A percentile compares a stretch with the other conserved stretches of the same genome.
Evolutionary conservation across 805 yeast species (phyloP).

Genomic region (Kockiozyma suomiensis): DNA sequence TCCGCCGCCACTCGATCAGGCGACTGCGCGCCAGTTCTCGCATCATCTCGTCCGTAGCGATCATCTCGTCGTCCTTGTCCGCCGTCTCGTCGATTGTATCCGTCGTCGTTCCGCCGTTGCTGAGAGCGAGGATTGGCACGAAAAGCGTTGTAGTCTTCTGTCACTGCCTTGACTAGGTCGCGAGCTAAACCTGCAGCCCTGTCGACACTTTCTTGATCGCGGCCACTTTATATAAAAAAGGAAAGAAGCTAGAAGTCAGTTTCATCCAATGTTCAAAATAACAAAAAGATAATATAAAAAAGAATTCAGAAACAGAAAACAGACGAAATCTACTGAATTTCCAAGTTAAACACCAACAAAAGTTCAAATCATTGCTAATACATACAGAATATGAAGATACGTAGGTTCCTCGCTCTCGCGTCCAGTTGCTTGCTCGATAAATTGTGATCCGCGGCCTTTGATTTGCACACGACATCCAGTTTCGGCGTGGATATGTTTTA

Average conservation of each 20-base stretch:
- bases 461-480: slow-evolving; percentile 43
- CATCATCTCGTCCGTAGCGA: too few relatives aligned
- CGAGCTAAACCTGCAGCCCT: slow-evolving; percentile 38
- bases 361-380: slow-evolving; percentile 1
- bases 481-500: slow-evolving; percentile 43
- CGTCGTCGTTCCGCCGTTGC: slow-evolving; percentile 10
- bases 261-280: background rate
- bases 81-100: background rate
- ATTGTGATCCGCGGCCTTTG: slow-evolving; percentile 45
- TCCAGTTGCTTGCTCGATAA: slow-evolving; percentile 40
- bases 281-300: background rate
- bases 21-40: too few relatives aligned
- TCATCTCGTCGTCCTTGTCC: background rate
- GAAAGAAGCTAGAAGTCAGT: slow-evolving; percentile 12
- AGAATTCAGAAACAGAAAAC: slow-evolving; percentile 35
- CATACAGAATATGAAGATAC: slow-evolving; percentile 38
- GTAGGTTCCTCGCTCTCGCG: slow-evolving; percentile 42
- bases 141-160: slow-evolving; percentile 34
- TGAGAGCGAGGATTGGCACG: slow-evolving; percentile 19
- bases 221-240: slow-evolving; percentile 30
- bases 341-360: background rate
- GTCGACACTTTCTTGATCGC: slow-evolving; percentile 32
- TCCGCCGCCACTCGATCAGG: slow-evolving; percentile 15
- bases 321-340: background rate
- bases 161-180: slow-evolving; percentile 39